phyloP scores from a whole-genome alignment of 257 asterid genomes.

The Primulina eburnea region DNA sequence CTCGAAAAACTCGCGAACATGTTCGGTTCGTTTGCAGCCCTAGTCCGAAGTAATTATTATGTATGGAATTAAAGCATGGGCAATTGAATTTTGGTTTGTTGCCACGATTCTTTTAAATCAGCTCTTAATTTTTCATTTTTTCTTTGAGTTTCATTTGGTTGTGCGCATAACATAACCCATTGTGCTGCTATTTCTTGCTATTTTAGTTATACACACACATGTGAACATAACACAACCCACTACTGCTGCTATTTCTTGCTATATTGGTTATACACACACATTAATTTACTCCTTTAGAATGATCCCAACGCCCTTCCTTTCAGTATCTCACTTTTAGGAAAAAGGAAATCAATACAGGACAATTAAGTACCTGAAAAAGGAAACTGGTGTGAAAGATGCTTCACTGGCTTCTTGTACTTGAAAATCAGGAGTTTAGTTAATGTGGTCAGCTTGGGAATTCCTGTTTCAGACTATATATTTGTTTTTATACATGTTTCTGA shows the following conservation, averaged over 20 bases:
- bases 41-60: conserved; percentile 2
- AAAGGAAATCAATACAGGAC: not conserved
- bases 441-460: not conserved
- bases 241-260: not conserved
- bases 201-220: too few relatives aligned
- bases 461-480: too few relatives aligned
- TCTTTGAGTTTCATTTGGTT: not conserved
- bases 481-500: not conserved
- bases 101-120: not conserved
- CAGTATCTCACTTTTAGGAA: not conserved
- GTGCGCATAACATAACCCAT: not conserved
- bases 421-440: not conserved
- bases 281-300: not conserved
- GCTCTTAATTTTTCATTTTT: not conserved
- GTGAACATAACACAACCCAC: not conserved
- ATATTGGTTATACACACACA: not conserved
- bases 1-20: too few relatives aligned
- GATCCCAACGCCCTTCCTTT: not conserved
- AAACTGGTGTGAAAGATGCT: not conserved
- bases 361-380: not conserved
- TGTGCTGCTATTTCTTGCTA: not conserved
- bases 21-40: too few relatives aligned
- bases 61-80: conserved; percentile 5
- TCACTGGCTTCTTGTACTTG: not conserved
- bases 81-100: not conserved